Percentiles rank a stretch among this genome's conserved stretches.
These are phyloP conservation scores for Diplodia sapinea DNA, from an alignment of 2,329 filamentous ascomycete species.

Conservation along the genomic window DNA sequence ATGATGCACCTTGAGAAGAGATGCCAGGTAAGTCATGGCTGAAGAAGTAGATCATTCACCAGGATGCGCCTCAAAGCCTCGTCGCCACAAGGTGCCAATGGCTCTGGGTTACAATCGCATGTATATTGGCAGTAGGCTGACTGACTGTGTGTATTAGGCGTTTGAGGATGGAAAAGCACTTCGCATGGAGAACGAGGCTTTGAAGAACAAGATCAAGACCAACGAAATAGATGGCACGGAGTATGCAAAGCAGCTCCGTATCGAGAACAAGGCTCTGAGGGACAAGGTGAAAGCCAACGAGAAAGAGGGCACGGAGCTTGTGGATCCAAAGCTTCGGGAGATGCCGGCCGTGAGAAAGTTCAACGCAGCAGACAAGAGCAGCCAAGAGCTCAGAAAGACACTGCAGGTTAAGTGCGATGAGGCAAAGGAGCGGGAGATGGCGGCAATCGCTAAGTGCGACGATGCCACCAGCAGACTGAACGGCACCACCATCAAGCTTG, in stretches of 20 bases:
- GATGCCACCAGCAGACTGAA: not conserved
- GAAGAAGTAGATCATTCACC: not conserved
- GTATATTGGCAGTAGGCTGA: not conserved
- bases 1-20: not conserved
- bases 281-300: not conserved
- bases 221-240: not conserved
- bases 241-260: not conserved
- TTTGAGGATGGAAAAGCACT: not conserved
- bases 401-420: not conserved
- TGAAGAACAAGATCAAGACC: not conserved
- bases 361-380: not conserved
- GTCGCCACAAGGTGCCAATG: too few relatives aligned
- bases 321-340: not conserved
- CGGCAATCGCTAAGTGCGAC: not conserved
- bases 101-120: too few relatives aligned
- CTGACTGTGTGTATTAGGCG: not conserved
- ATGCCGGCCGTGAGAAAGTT: not conserved
- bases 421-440: not conserved
- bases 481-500: not conserved
- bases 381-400: not conserved
- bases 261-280: not conserved
- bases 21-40: conserved; percentile 7
- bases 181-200: not conserved
- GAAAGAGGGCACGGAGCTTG: not conserved
- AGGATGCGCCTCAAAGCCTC: too few relatives aligned